Evolutionary conservation across 306 rosid species (phyloP), one percentile per base, ranked within the genome.

Genomic region (Cicer cuneatum): DNA sequence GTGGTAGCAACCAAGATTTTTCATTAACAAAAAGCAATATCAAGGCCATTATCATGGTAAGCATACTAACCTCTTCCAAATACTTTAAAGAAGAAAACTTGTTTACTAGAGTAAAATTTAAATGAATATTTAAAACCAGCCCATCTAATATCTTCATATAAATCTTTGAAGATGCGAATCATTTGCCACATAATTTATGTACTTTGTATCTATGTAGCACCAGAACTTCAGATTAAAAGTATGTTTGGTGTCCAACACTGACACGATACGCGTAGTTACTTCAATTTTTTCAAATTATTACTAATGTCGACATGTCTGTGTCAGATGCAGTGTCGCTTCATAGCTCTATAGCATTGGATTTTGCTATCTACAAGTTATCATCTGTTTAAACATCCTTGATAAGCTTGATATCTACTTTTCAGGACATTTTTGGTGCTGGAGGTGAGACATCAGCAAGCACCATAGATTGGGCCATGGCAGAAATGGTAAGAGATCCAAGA

Each of bases 391-490:
- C n/a, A 47, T 63, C 16, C 16, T 64, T 19, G 10, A 49, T 37
- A 7, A 14, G 57, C 15, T 6, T 75, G 38, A 24, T 48, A 52
- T 19, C 24, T 52, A 33, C 8, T 49, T 72, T 67, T 37, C 48
- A 82, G 80, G 87, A 80, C 9, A 8, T 83, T 0, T 80, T 80
- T 46, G 48, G 52, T 5, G 87, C 73, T 14, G 85, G 87, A 18
- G 77, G 85, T 56, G 85, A 83, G 47, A 78, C 89, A 59, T 53
- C 84, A 66, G 10, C 82, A 7, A 66, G 51, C 3, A 56, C 80
- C 3, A 24, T 83, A 37, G 81, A 45, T n/a, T 81, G 85, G 85
- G 80, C 82, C 13, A 66, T 86, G 78, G 70, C 64, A 47, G 76
- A 86, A 63, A 47, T 83, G 63, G 0, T 58, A 10, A 85, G 56